A percentile compares a stretch with the other conserved stretches of the same genome.
Conservation (phyloP, 1,139 yeast species). For the Candida pseudoviswanathii region DNA sequence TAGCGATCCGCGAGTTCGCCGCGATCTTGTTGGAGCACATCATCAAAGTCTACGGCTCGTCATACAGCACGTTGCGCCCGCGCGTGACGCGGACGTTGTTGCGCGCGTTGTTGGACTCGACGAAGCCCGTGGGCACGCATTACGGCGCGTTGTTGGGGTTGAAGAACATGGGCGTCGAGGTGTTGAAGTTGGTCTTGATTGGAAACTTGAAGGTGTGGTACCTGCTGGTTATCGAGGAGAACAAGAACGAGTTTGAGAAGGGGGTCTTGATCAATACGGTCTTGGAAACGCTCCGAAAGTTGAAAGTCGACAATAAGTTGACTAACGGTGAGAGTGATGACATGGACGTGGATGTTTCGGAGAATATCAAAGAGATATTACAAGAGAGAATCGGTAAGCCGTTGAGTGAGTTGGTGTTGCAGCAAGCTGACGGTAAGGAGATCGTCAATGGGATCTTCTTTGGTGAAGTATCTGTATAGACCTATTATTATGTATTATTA, state of each 20-base stretch:
- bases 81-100: conserved; percentile 90
- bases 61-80: conserved; percentile 89
- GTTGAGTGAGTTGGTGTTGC: conserved; percentile 52
- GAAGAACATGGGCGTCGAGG: conserved; percentile 83
- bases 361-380: conserved; percentile 49
- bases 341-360: conserved; percentile 39
- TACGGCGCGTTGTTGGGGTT: conserved; percentile 91
- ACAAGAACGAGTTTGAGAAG: conserved; percentile 44
- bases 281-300: conserved; percentile 54
- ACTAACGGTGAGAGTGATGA: conserved; percentile 20
- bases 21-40: conserved; percentile 81
- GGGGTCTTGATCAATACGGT: conserved; percentile 49
- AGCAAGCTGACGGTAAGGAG: conserved; percentile 55
- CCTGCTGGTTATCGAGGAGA: conserved; percentile 49
- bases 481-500: conserved; percentile 12
- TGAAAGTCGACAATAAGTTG: conserved; percentile 33
- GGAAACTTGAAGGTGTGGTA: conserved; percentile 89
- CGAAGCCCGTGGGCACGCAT: conserved; percentile 84
- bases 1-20: conserved; percentile 83
- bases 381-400: conserved; percentile 62
- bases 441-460: conserved; percentile 74
- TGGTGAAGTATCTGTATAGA: conserved; percentile 52
- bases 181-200: conserved; percentile 76
- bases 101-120: conserved; percentile 80
- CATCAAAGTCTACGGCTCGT: conserved; percentile 75